phyloP scores from a whole-genome alignment of 2,329 filamentous ascomycete species.

The Colletotrichum acutatum region DNA sequence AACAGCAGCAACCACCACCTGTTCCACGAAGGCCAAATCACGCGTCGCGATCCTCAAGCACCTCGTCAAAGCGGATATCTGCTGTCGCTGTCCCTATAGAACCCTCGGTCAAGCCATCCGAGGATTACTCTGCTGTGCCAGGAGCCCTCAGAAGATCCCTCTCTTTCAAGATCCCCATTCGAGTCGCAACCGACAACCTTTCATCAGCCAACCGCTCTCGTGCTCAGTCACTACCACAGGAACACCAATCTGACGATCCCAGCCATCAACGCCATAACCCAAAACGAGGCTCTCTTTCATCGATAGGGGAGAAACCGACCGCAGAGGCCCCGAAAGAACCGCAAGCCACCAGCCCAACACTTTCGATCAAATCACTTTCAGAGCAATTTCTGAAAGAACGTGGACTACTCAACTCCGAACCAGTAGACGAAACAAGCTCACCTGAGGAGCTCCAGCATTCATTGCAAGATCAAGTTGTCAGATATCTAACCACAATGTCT shows the following conservation, averaged over 20 bases:
- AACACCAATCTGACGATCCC: background rate
- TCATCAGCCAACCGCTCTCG: conserved; percentile 13
- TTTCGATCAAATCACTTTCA: conserved; percentile 23
- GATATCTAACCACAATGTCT: conserved; percentile 32
- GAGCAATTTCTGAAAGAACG: conserved; percentile 28
- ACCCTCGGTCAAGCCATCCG: conserved; percentile 7
- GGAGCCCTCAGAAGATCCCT: conserved; percentile 30
- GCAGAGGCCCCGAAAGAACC: background rate
- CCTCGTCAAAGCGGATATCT: conserved; percentile 29
- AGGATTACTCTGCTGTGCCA: conserved; percentile 22
- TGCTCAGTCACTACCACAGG: conserved; percentile 22
- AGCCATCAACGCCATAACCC: conserved; percentile 9
- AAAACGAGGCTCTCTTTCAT: conserved; percentile 12
- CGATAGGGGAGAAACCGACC: conserved; percentile 13
- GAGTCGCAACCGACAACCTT: conserved; percentile 21
- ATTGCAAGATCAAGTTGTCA: conserved; percentile 31
- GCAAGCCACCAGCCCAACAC: background rate
- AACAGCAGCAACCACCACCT: conserved; percentile 7
- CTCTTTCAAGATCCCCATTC: conserved; percentile 31
- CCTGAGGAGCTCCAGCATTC: conserved; percentile 28
- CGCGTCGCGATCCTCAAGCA: conserved; percentile 19
- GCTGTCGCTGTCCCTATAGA: conserved; percentile 7
- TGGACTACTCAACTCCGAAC: conserved; percentile 24
- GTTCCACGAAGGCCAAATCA: conserved; percentile 7
- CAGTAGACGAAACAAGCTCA: conserved; percentile 19